These are phyloP conservation scores for Arthroderma uncinatum DNA, from an alignment of 2,329 filamentous ascomycete species.

Conservation along the genomic window DNA sequence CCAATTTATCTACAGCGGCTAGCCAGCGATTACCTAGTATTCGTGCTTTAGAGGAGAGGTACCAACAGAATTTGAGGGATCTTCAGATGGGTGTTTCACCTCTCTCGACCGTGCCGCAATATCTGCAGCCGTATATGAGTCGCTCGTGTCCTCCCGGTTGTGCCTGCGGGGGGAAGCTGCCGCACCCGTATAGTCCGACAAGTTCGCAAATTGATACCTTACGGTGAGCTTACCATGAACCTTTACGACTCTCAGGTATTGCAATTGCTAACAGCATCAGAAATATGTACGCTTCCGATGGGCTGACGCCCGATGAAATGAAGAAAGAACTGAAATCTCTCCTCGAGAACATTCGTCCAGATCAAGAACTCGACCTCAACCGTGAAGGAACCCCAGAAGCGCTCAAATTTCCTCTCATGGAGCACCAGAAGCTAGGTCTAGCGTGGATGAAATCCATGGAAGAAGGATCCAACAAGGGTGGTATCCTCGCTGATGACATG, in stretches of 20 bases:
- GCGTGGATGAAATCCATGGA: constrained; percentile 69
- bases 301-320: constrained; percentile 21
- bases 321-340: constrained; percentile 59
- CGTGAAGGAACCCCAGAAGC: constrained; percentile 58
- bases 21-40: background rate
- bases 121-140: background rate
- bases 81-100: background rate
- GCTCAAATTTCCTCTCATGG: constrained; percentile 59
- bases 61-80: background rate
- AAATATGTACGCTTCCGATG: background rate
- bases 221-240: background rate
- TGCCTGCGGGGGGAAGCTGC: background rate
- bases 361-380: constrained; percentile 51
- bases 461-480: constrained; percentile 57
- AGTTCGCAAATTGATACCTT: background rate
- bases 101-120: background rate
- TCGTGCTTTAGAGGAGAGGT: background rate
- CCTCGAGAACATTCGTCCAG: constrained; percentile 61
- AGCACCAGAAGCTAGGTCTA: constrained; percentile 69
- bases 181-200: background rate
- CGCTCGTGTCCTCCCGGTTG: background rate
- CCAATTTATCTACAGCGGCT: background rate
- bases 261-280: background rate
- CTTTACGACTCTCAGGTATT: background rate
- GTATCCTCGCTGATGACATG: constrained; percentile 73